These are phyloP conservation scores for Exophiala oligosperma DNA, from an alignment of 2,329 filamentous ascomycete genomes.

Conservation along the genomic window DNA sequence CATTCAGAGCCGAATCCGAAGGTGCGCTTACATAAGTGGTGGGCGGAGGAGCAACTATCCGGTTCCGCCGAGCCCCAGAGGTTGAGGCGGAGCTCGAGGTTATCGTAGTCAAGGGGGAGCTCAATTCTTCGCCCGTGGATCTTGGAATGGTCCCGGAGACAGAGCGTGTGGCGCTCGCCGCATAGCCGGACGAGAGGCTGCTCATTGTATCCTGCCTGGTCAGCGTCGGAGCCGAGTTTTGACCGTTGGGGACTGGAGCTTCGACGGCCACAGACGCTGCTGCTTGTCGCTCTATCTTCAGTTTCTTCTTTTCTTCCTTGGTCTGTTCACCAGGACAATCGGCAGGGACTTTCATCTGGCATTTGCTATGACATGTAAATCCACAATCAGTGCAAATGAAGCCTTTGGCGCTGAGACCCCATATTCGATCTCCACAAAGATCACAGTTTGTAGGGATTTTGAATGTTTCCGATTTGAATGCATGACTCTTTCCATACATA, in stretches of 20 bases:
- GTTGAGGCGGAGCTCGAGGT: constrained; percentile 32
- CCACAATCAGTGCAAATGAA: constrained; percentile 96
- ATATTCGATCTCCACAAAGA: constrained; percentile 92
- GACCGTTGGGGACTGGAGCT: constrained; percentile 50
- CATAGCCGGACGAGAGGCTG: constrained; percentile 85
- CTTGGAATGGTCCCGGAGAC: constrained; percentile 61
- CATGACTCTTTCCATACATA: constrained; percentile 88
- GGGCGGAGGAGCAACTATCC: constrained; percentile 86
- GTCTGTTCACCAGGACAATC: constrained; percentile 91
- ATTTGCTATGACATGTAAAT: constrained; percentile 98
- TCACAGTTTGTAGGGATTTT: constrained; percentile 99
- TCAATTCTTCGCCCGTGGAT: constrained; percentile 47
- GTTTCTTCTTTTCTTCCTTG: constrained; percentile 93
- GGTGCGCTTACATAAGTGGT: constrained; percentile 72
- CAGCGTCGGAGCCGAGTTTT: constrained; percentile 55
- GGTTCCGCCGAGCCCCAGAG: constrained; percentile 55
- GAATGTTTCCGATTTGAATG: constrained; percentile 98
- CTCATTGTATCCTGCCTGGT: constrained; percentile 85
- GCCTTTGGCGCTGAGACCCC: constrained; percentile 94
- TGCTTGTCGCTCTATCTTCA: constrained; percentile 83
- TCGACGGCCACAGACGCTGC: constrained; percentile 61
- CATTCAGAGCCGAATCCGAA: constrained; percentile 41
- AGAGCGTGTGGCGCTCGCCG: constrained; percentile 74
- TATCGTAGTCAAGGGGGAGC: constrained; percentile 39
- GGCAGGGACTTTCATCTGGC: constrained; percentile 96